Base-by-base conservation (phyloP, 2,329 filamentous ascomycete genomes). In the Penicillium aurantiogriseum region DNA sequence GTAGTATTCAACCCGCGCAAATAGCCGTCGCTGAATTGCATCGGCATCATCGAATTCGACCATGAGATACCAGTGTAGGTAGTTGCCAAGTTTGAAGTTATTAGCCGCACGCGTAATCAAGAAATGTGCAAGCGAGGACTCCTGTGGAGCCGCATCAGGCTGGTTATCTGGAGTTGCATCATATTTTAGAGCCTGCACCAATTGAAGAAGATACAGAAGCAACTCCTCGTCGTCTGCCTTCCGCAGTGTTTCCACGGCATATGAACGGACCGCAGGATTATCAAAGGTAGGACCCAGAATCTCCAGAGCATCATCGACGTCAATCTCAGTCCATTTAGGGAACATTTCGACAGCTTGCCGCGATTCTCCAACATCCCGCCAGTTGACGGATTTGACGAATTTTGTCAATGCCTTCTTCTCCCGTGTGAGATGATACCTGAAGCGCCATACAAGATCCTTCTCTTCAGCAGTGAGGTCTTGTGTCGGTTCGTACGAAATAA, bases 51-150 rank as follows among this genome's bases (percentile, higher is more conserved):
- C 91, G 65, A 92, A 95, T 76, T 99, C 95, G 1, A 99, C 94
- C 87, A 97, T 97, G 2, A 99, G 82, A 74, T 97, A 99, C 94
- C 94, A 99, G 73, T 97, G 91, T 53, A 99, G 85, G 76, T 95
- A 96, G 71, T 96, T 99, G 31, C 93, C 94, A 1, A 99, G 83
- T 58, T 89, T 88, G 68, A 97, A 90, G 69, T 96, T 97, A 60
- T 88, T 86, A 15, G 90, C 89, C 4, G 94, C 95, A 36, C 94
- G 85, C 1, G 89, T 86, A 55, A 99, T 94, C 3, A 99, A 81
- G 70, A 99, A 99, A 25, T 85, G 86, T 2, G 92, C 93, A 6
- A 99, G 80, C 0, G 92, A 96, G 0, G 92, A 96, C 67, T 94
- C 89, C 46, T 85, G 83, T 0, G 82, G 80, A 42, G 82, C 80